Evolutionary conservation across 495 filamentous ascomycete species (phyloP).

Genomic region (Podospora pseudoanserina): DNA sequence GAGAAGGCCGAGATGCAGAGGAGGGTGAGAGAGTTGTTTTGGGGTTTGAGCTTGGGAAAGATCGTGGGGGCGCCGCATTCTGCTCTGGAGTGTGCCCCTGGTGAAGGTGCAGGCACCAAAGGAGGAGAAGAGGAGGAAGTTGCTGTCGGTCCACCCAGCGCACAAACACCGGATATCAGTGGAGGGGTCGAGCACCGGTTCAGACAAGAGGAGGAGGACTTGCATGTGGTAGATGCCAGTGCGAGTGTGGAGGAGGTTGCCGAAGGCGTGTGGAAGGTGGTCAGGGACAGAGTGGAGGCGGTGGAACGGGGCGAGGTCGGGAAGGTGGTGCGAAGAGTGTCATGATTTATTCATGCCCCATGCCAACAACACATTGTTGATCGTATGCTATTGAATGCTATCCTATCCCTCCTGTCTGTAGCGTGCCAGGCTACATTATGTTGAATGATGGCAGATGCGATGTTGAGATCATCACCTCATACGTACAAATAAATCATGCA

Average conservation of each 20-base stretch:
- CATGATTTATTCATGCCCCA: constrained; percentile 19
- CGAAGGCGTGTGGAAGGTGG: constrained; percentile 48
- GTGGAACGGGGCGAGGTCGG: constrained; percentile 48
- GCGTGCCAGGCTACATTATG: constrained; percentile 7
- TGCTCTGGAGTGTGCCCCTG: not conserved
- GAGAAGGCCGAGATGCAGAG: constrained; percentile 81
- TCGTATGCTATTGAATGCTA: not conserved
- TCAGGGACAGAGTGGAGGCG: constrained; percentile 42
- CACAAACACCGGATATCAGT: constrained; percentile 3
- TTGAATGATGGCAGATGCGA: constrained; percentile 29
- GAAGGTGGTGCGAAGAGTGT: constrained; percentile 39
- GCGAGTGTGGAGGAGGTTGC: constrained; percentile 48
- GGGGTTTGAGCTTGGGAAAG: constrained; percentile 47
- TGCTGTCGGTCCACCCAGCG: constrained; percentile 26
- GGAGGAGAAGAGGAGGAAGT: constrained; percentile 19
- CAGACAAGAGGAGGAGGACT: constrained; percentile 50
- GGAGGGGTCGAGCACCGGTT: constrained; percentile 39
- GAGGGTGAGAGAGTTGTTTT: constrained; percentile 72
- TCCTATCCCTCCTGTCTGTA: not conserved
- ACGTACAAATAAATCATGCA: constrained; percentile 5
- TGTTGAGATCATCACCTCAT: constrained; percentile 31
- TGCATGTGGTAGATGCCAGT: constrained; percentile 54
- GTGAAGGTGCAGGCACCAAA: constrained; percentile 4
- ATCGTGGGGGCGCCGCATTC: constrained; percentile 29
- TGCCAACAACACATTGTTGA: not conserved